Base-by-base conservation (phyloP, 1,284 basidiomycete genomes). In the Malassezia arunalokei region DNA sequence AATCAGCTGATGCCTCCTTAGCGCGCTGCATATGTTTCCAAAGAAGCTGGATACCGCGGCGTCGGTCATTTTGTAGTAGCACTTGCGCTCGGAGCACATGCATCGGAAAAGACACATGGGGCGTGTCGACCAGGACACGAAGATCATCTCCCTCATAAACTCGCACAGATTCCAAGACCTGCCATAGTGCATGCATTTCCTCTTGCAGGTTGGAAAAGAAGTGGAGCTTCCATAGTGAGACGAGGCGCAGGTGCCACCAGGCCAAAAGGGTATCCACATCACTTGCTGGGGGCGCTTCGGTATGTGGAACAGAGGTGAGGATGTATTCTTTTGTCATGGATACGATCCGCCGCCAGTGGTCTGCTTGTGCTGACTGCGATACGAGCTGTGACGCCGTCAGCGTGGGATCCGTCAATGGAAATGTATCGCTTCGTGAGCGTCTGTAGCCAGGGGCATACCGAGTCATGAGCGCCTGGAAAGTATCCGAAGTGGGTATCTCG, bases 201-300 rank as follows among this genome's bases (percentile, higher is more conserved):
- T 27, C 33, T 5, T 39, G 51, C 11, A 47, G 39, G 14, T 43
- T 40, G 5, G 28, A 8, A 24, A 27, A 54, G 35, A 43, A 35
- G 8, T 27, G 32, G 31, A 54, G 31, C 28, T 54, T 54, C 38
- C 45, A 38, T n/a, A 54, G 37, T 8, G 51, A 33, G 2, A 49
- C 12, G 2, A 48, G 20, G 31, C 51, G 51, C 11, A 54, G 24
- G 15, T 54, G 51, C 51, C 51, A 54, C 51, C 51, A 54, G 7
- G 41, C 39, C 6, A 54, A 8, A 14, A 43, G n/a, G 31, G 31
- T 17, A 3, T 29, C 27, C 7, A 54, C 5, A 30, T 54, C 47
- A 3, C 32, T 20, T 8, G 20, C 12, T 9, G 29, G 8, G 5
- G 33, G 8, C 12, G 27, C 3, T 20, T 12, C 37, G 6, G 17